These are phyloP conservation scores for Pseudozyma thailandica DNA, from an alignment of 1,284 basidiomycete species.

Conservation along the genomic window DNA sequence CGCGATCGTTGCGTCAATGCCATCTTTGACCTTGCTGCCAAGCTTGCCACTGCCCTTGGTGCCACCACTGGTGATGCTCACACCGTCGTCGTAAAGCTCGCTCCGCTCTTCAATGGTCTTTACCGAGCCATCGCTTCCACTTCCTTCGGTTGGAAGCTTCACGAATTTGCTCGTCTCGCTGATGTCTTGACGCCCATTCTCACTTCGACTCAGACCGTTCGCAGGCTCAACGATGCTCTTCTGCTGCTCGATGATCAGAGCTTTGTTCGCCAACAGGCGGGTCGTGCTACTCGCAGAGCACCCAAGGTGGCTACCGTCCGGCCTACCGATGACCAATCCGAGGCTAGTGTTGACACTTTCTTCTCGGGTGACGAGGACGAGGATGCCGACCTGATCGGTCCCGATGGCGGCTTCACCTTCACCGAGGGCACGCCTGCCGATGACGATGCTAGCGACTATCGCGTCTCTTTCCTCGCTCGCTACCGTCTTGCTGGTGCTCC, in stretches of 20 bases:
- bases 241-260: constrained; percentile 67
- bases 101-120: constrained; percentile 84
- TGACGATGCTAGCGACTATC: constrained; percentile 50
- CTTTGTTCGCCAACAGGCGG: constrained; percentile 68
- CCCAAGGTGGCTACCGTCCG: constrained; percentile 52
- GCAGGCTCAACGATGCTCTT: constrained; percentile 70
- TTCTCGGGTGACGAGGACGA: constrained; percentile 57
- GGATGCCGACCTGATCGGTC: constrained; percentile 43
- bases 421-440: constrained; percentile 17
- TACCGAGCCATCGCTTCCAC: constrained; percentile 85
- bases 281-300: constrained; percentile 48
- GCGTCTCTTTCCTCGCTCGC: constrained; percentile 76
- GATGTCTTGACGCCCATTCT: constrained; percentile 75
- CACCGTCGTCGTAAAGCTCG: constrained; percentile 76
- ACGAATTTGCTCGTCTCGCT: constrained; percentile 76
- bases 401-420: constrained; percentile 52
- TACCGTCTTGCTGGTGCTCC: constrained; percentile 81
- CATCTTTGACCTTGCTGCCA: constrained; percentile 44
- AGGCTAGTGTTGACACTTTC: constrained; percentile 70
- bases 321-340: constrained; percentile 47
- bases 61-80: constrained; percentile 73
- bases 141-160: constrained; percentile 78
- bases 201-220: constrained; percentile 73
- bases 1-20: constrained; percentile 72
- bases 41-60: constrained; percentile 32